Conservation (phyloP, 768 basidiomycete genomes). For the Agaricus blazei region DNA sequence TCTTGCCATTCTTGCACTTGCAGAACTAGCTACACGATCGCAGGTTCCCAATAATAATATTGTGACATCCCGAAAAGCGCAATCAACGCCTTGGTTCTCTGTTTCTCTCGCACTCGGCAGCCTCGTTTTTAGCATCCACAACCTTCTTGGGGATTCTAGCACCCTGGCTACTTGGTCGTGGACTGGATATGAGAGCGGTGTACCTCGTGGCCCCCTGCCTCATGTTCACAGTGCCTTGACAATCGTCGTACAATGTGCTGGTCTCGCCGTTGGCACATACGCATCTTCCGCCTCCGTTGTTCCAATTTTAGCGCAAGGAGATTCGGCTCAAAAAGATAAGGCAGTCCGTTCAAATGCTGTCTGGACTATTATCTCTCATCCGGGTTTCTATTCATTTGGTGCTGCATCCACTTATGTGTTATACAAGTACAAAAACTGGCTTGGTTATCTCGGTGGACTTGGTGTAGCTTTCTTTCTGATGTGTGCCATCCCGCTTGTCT, state of each 20-base stretch:
- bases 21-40: conserved; percentile 47
- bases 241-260: conserved; percentile 55
- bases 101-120: conserved; percentile 58
- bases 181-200: conserved; percentile 72
- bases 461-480: conserved; percentile 57
- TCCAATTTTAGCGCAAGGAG: not conserved
- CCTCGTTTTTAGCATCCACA: conserved; percentile 68
- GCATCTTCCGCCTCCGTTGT: not conserved
- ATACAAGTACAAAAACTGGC: conserved; percentile 61
- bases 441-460: conserved; percentile 66
- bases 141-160: conserved; percentile 67
- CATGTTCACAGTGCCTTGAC: conserved; percentile 69
- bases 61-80: not conserved
- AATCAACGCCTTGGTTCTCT: conserved; percentile 11
- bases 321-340: not conserved
- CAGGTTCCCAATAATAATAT: conserved; percentile 1
- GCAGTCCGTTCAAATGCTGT: not conserved
- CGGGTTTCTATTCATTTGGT: conserved; percentile 52
- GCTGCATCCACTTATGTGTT: conserved; percentile 46
- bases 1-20: conserved; percentile 52
- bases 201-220: conserved; percentile 64
- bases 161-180: conserved; percentile 85
- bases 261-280: conserved; percentile 35
- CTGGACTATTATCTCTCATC: conserved; percentile 32
- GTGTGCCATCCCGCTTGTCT: conserved; percentile 52